These are phyloP conservation scores for Lavandula angustifolia DNA, from an alignment of 257 asterid genomes.

Conservation along the genomic window DNA sequence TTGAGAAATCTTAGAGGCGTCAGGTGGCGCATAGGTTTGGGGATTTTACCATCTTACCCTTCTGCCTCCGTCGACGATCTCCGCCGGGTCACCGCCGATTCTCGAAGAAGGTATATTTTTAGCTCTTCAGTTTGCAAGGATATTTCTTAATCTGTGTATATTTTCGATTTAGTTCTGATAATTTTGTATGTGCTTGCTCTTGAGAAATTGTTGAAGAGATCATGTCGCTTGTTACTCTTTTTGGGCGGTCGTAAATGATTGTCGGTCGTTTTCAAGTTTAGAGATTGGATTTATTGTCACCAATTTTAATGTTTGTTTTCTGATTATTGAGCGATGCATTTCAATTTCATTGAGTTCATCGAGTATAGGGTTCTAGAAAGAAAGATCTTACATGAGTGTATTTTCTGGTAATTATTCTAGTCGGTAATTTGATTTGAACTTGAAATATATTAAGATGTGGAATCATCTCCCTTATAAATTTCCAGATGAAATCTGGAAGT, in stretches of 20 bases:
- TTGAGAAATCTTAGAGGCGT: slow-evolving; percentile 75
- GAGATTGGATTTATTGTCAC: not conserved
- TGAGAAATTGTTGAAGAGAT: slow-evolving; percentile 11
- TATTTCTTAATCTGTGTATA: not conserved
- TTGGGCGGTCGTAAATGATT: not conserved
- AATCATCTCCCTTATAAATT: slow-evolving; percentile 8
- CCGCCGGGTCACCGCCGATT: slow-evolving; percentile 83
- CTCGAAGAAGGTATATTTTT: slow-evolving; percentile 74
- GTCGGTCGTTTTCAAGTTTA: not conserved
- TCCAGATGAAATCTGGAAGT: not conserved
- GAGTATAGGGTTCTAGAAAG: not conserved
- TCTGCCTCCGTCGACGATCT: slow-evolving; percentile 74
- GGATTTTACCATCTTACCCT: slow-evolving; percentile 80
- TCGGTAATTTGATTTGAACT: not conserved
- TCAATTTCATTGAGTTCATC: not conserved
- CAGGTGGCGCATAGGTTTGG: slow-evolving; percentile 93
- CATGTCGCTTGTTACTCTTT: not conserved
- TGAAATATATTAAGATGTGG: not conserved
- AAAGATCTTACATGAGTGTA: not conserved
- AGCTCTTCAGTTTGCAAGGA: slow-evolving; percentile 4
- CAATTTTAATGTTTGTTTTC: not conserved
- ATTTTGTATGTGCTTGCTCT: not conserved
- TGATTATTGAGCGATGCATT: not conserved
- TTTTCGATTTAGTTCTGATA: slow-evolving; percentile 6
- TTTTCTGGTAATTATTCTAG: not conserved